phyloP scores from a whole-genome alignment of 441 rosid genomes.

The Gossypium gossypioides region DNA sequence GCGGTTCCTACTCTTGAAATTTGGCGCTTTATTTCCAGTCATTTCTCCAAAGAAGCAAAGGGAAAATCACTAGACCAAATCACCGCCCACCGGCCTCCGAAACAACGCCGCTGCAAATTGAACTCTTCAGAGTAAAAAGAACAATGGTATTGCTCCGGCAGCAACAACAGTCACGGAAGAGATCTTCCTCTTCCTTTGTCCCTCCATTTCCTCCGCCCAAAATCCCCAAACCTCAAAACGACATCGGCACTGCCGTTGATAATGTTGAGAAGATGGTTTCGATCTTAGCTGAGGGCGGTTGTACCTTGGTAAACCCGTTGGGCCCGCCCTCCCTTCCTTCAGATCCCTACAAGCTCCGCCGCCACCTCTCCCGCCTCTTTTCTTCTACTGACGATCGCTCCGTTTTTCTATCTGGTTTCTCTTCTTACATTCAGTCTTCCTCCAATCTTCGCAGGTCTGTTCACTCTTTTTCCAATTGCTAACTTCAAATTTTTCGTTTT shows the following conservation, averaged over 20 bases:
- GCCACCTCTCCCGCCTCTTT: slow-evolving; percentile 44
- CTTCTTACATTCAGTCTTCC: slow-evolving; percentile 42
- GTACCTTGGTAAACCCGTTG: slow-evolving; percentile 50
- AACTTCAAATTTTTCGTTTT: not conserved
- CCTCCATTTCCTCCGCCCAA: slow-evolving; percentile 27
- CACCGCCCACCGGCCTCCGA: not conserved
- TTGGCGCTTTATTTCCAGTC: not conserved
- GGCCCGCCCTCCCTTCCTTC: slow-evolving; percentile 69
- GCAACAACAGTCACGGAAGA: slow-evolving; percentile 35
- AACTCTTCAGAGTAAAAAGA: not conserved
- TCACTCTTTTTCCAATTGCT: not conserved
- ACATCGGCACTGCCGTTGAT: slow-evolving; percentile 10
- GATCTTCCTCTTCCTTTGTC: slow-evolving; percentile 36
- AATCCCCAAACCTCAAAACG: slow-evolving; percentile 27
- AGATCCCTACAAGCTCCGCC: slow-evolving; percentile 52
- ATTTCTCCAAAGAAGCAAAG: not conserved
- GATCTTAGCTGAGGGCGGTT: slow-evolving; percentile 65
- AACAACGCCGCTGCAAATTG: not conserved
- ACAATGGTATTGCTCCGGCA: slow-evolving; percentile 53
- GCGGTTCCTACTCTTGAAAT: not conserved
- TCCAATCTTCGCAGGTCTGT: slow-evolving; percentile 50
- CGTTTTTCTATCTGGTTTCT: slow-evolving; percentile 46
- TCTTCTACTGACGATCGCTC: slow-evolving; percentile 33
- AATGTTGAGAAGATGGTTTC: slow-evolving; percentile 44
- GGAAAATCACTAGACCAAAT: not conserved